Evolutionary conservation across 148 eudicot genomes (phyloP).

Genomic region (Arbutus unedo): DNA sequence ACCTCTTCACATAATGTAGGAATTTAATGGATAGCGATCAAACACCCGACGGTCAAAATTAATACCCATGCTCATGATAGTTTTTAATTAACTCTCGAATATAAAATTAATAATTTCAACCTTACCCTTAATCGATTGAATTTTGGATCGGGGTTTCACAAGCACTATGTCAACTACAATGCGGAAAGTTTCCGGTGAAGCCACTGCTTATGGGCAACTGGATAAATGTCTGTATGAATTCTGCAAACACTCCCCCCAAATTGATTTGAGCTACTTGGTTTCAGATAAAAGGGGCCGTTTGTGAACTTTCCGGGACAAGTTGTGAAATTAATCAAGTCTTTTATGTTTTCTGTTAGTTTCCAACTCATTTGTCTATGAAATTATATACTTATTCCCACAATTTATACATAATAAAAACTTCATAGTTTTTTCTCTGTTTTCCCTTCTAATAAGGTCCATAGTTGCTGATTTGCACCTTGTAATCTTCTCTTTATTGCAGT

Average conservation of each 20-base stretch:
- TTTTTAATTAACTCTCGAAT: no score
- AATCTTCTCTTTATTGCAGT: neutral
- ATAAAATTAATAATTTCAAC: no score
- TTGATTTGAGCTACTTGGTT: no score
- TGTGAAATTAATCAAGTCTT: neutral
- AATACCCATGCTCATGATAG: no score
- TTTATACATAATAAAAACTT: neutral
- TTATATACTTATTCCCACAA: neutral
- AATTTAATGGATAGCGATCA: no score
- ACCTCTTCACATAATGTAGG: no score
- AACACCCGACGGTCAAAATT: no score
- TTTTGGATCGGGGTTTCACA: no score
- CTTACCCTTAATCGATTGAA: no score
- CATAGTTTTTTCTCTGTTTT: neutral
- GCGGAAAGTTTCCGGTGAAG: neutral
- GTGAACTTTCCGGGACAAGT: neutral
- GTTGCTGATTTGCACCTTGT: neutral
- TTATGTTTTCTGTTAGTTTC: neutral
- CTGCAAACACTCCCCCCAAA: no score
- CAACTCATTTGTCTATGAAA: neutral
- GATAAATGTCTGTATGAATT: neutral
- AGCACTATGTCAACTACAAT: no score
- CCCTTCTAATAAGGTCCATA: neutral
- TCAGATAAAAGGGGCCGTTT: neutral
- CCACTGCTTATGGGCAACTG: conserved; percentile 2